Conservation (phyloP, 352 stramenopile genomes). For the Globisporangium ultimum region DNA sequence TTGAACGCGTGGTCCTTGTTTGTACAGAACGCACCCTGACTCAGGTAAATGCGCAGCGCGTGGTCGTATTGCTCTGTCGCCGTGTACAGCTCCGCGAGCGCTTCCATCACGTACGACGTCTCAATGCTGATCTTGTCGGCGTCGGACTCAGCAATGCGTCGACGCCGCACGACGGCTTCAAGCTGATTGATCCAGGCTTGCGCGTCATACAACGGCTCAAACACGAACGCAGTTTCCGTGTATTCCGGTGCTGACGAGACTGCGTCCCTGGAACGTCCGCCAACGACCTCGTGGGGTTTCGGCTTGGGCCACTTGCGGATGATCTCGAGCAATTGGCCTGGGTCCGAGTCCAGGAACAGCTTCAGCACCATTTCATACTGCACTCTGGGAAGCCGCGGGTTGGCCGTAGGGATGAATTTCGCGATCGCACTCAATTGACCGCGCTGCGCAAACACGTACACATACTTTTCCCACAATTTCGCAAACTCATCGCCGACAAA, state of each 20-base stretch:
- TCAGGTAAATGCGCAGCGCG: slow-evolving; percentile 81
- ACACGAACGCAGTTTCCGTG: slow-evolving; percentile 59
- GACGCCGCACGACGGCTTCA: slow-evolving; percentile 63
- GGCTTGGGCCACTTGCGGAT: slow-evolving; percentile 85
- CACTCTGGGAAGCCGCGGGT: slow-evolving; percentile 53
- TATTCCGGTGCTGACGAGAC: slow-evolving; percentile 52
- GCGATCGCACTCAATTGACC: slow-evolving; percentile 71
- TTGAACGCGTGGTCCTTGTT: slow-evolving; percentile 87
- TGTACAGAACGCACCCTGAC: slow-evolving; percentile 76
- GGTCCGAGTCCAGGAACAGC: slow-evolving; percentile 81
- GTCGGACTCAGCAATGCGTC: slow-evolving; percentile 64
- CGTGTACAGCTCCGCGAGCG: slow-evolving; percentile 77
- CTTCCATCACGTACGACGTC: slow-evolving; percentile 81
- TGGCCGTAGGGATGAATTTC: slow-evolving; percentile 68
- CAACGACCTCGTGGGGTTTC: slow-evolving; percentile 33
- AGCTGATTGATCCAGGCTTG: slow-evolving; percentile 82
- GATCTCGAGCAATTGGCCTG: slow-evolving; percentile 65
- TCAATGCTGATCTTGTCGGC: slow-evolving; percentile 63
- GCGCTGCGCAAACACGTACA: slow-evolving; percentile 82
- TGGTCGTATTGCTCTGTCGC: slow-evolving; percentile 81
- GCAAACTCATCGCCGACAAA: slow-evolving; percentile 69
- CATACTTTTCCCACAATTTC: slow-evolving; percentile 82
- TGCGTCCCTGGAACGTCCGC: neutral
- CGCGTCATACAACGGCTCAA: slow-evolving; percentile 77
- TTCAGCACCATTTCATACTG: slow-evolving; percentile 87